Percentiles rank a stretch among this genome's conserved stretches.
Evolutionary conservation across 164 flowering plant genomes (phyloP).

Genomic region (Cinnamomum chago): DNA sequence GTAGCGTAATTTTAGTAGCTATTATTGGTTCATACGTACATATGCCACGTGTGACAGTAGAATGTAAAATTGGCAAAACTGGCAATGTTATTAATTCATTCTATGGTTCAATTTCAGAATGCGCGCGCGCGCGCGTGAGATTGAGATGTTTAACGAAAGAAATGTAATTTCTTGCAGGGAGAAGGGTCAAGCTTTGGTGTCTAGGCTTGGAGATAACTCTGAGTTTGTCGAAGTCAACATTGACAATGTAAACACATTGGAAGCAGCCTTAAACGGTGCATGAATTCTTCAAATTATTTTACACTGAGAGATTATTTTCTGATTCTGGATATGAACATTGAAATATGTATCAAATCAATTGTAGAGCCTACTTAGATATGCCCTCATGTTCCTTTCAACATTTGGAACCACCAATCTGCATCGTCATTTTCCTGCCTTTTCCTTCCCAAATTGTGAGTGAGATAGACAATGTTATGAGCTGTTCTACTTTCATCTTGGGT

Average conservation of each 20-base stretch:
- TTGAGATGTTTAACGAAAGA: neutral
- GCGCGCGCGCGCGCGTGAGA: too few relatives aligned
- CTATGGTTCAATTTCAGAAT: too few relatives aligned
- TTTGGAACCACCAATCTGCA: neutral
- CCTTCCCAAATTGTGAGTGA: neutral
- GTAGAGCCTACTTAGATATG: neutral
- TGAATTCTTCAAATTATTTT: constrained; percentile 3
- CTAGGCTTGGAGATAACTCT: constrained; percentile 57
- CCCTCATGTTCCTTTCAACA: neutral
- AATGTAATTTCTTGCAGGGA: constrained; percentile 40
- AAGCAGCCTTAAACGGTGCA: constrained; percentile 58
- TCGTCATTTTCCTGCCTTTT: neutral
- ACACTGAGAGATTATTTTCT: neutral
- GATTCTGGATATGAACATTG: neutral
- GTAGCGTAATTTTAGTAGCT: too few relatives aligned
- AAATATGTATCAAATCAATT: neutral
- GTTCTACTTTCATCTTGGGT: neutral
- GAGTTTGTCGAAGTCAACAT: constrained; percentile 66
- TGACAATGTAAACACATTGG: constrained; percentile 44
- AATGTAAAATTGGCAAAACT: too few relatives aligned
- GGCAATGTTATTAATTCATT: too few relatives aligned
- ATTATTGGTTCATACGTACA: too few relatives aligned
- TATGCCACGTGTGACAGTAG: too few relatives aligned
- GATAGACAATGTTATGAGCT: neutral
- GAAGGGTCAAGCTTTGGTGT: constrained; percentile 68